Conservation (phyloP, 164 flowering plant genomes). For the Dillenia turbinata region DNA sequence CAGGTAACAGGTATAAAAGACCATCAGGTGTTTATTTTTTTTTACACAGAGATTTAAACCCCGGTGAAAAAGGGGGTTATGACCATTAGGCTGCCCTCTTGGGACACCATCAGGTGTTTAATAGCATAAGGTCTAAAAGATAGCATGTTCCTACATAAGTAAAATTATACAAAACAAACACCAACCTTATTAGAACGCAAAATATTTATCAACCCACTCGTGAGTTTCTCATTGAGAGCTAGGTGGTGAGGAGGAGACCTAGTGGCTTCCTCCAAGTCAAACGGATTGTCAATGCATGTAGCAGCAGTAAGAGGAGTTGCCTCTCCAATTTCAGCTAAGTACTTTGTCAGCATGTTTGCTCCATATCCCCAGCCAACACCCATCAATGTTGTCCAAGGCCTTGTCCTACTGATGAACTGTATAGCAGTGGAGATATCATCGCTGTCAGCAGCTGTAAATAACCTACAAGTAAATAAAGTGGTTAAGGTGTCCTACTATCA, state of each 20-base stretch:
- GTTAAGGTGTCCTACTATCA: constrained; percentile 31
- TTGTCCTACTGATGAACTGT: constrained; percentile 63
- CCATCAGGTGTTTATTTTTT: not conserved
- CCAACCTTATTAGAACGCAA: constrained; percentile 76
- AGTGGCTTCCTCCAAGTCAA: constrained; percentile 81
- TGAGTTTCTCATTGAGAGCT: constrained; percentile 50
- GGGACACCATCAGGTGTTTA: no score
- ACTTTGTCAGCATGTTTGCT: constrained; percentile 95
- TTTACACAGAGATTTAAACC: no score
- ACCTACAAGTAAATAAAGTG: constrained; percentile 62
- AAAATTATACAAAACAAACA: constrained; percentile 1
- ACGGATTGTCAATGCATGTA: constrained; percentile 87
- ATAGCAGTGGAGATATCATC: constrained; percentile 89
- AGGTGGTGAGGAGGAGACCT: constrained; percentile 45
- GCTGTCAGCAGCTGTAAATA: constrained; percentile 98
- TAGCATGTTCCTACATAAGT: not conserved
- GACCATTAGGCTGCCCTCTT: no score
- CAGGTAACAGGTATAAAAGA: not conserved
- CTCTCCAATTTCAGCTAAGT: constrained; percentile 84
- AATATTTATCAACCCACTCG: constrained; percentile 68
- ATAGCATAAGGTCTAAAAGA: not conserved
- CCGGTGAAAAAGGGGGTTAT: no score
- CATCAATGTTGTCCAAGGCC: constrained; percentile 90
- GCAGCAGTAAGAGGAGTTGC: constrained; percentile 90
- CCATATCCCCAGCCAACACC: constrained; percentile 94